A percentile compares a stretch with the other conserved stretches of the same genome.
These are phyloP conservation scores for Phytophthora crassamura DNA, from an alignment of 352 stramenopile species.

Conservation along the genomic window DNA sequence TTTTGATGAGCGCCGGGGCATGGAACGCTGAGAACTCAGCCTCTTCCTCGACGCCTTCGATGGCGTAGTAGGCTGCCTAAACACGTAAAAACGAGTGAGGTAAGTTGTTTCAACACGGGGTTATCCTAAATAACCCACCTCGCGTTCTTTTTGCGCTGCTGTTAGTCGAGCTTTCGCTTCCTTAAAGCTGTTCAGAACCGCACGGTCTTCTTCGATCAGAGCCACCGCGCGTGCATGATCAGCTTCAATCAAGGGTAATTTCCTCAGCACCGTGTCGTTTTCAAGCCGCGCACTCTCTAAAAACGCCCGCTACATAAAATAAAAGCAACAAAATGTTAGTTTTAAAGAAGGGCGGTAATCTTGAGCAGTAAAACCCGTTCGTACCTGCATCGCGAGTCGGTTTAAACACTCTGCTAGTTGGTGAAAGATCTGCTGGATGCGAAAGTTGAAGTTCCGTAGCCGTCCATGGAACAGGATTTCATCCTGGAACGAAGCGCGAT, in stretches of 20 bases:
- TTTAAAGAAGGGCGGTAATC: background rate
- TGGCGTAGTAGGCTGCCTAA: constrained; percentile 51
- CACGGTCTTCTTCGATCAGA: constrained; percentile 56
- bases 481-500: constrained; percentile 65
- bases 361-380: background rate
- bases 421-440: constrained; percentile 60
- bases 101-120: background rate
- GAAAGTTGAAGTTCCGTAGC: constrained; percentile 72
- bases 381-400: constrained; percentile 63
- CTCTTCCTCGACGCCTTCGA: constrained; percentile 81
- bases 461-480: constrained; percentile 73
- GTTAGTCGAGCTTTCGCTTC: constrained; percentile 36
- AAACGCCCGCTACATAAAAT: constrained; percentile 49
- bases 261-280: constrained; percentile 55
- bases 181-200: constrained; percentile 34
- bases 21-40: constrained; percentile 80
- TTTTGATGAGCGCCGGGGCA: constrained; percentile 63
- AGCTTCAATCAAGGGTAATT: constrained; percentile 62
- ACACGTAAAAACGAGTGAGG: background rate
- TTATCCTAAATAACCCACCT: constrained; percentile 32
- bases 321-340: background rate
- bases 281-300: constrained; percentile 53
- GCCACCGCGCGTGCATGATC: constrained; percentile 55
- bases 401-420: constrained; percentile 47
- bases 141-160: constrained; percentile 46